A percentile compares a stretch with the other conserved stretches of the same genome.
phyloP scores from a whole-genome alignment of 2,329 filamentous ascomycete genomes.

The Alternaria brassicicola region DNA sequence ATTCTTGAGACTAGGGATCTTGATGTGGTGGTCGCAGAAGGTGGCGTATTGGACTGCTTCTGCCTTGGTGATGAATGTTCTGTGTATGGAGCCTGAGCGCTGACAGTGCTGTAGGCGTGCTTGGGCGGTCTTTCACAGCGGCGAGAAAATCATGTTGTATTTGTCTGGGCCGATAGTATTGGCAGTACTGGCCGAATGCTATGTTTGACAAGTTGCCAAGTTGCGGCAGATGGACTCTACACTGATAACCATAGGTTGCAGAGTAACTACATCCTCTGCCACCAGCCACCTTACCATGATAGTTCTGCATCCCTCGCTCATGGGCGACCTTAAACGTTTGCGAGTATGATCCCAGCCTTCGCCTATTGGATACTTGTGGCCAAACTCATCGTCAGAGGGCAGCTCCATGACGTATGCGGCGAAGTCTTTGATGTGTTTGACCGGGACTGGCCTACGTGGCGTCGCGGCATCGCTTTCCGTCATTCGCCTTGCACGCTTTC shows the following conservation, averaged over 20 bases:
- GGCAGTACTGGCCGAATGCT: constrained; percentile 8
- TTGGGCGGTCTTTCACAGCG: background rate
- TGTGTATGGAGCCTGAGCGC: background rate
- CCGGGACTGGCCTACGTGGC: background rate
- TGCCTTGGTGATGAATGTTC: background rate
- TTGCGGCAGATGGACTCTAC: constrained; percentile 10
- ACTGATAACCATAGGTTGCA: constrained; percentile 2
- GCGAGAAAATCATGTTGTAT: constrained; percentile 2
- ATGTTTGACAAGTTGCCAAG: background rate
- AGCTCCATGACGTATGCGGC: constrained; percentile 5
- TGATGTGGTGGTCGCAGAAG: background rate
- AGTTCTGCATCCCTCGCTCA: constrained; percentile 14
- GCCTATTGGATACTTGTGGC: background rate
- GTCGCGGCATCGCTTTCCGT: background rate
- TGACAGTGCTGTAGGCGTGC: background rate
- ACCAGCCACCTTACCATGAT: constrained; percentile 4
- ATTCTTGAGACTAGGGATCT: background rate
- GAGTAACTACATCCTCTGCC: constrained; percentile 9
- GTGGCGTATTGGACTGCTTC: background rate
- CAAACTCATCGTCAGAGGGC: constrained; percentile 4
- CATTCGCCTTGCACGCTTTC: background rate
- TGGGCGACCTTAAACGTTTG: constrained; percentile 14
- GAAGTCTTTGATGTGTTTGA: constrained; percentile 10
- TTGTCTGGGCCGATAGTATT: constrained; percentile 10
- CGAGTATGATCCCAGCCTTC: constrained; percentile 1